Evolutionary conservation across 2,329 filamentous ascomycete genomes (phyloP).

Genomic region (Arthrobotrys iridis): DNA sequence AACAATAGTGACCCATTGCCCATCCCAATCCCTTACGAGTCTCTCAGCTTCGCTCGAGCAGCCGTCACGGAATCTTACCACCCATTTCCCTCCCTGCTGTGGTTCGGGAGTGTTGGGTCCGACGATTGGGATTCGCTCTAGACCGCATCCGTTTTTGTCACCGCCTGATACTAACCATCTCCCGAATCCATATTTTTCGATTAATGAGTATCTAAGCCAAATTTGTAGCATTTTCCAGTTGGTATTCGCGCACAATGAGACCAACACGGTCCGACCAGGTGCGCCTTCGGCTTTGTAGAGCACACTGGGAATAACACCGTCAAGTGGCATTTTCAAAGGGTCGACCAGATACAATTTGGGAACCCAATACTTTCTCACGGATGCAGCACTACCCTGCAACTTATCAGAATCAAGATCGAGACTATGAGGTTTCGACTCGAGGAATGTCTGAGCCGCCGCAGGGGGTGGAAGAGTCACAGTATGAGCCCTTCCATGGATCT

Average conservation of each 20-base stretch:
- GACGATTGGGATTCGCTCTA: constrained; percentile 11
- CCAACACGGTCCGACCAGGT: constrained; percentile 24
- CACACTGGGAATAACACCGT: constrained; percentile 26
- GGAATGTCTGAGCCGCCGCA: constrained; percentile 14
- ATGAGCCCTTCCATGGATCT: neutral
- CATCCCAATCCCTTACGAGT: constrained; percentile 46
- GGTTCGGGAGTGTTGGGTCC: constrained; percentile 4
- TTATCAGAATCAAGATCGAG: neutral
- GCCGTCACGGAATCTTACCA: constrained; percentile 32
- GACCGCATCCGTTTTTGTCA: constrained; percentile 24
- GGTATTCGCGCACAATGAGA: constrained; percentile 27
- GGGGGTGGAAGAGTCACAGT: constrained; percentile 29
- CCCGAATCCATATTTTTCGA: constrained; percentile 41
- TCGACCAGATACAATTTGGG: constrained; percentile 13
- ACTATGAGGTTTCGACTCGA: neutral
- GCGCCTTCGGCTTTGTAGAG: constrained; percentile 20
- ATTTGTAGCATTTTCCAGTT: constrained; percentile 31
- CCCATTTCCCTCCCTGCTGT: constrained; percentile 26
- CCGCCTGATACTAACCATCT: constrained; percentile 36
- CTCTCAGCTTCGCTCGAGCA: constrained; percentile 40
- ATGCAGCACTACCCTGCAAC: neutral
- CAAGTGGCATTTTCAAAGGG: neutral
- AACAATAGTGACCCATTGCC: constrained; percentile 19
- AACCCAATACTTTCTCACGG: constrained; percentile 7
- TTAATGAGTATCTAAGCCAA: constrained; percentile 33